phyloP scores from a whole-genome alignment of 805 yeast species.

The Sporopachydermia lactativora region DNA sequence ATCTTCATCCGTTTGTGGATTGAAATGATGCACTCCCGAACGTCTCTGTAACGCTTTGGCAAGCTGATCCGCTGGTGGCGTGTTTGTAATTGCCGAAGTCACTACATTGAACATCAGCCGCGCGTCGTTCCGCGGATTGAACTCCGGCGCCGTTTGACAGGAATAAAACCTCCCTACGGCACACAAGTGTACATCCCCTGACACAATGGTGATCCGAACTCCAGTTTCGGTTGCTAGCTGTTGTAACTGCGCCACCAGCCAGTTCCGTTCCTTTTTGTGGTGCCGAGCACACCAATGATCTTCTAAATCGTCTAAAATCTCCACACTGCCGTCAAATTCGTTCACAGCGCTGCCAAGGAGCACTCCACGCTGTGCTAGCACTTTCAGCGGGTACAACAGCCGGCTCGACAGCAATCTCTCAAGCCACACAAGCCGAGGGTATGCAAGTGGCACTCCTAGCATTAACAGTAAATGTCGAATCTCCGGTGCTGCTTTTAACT shows the following conservation, averaged over 20 bases:
- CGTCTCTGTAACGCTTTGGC: conserved; percentile 59
- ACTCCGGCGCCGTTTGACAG: conserved; percentile 26
- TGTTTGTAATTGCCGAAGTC: conserved; percentile 80
- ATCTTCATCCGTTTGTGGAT: conserved; percentile 57
- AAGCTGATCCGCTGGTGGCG: conserved; percentile 88
- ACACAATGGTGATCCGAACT: conserved; percentile 66
- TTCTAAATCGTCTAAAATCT: conserved; percentile 80
- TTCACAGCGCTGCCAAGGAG: conserved; percentile 64
- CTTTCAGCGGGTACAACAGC: conserved; percentile 15
- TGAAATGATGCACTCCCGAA: conserved; percentile 54
- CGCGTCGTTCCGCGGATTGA: conserved; percentile 53
- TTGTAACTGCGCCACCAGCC: conserved; percentile 43
- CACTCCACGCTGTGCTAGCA: conserved; percentile 40
- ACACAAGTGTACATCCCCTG: conserved; percentile 91
- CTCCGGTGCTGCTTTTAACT: conserved; percentile 36
- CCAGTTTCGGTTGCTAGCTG: conserved; percentile 50
- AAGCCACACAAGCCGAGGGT: conserved; percentile 87
- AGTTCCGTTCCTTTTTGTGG: conserved; percentile 79
- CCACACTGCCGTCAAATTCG: conserved; percentile 85
- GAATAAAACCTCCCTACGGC: conserved; percentile 68
- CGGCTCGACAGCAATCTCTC: conserved; percentile 57
- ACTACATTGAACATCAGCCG: conserved; percentile 70
- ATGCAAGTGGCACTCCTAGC: conserved; percentile 91
- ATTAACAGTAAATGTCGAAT: conserved; percentile 68
- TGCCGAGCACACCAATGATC: conserved; percentile 93